phyloP scores from a whole-genome alignment of 345 rosid genomes.

The Gossypium anomalum region DNA sequence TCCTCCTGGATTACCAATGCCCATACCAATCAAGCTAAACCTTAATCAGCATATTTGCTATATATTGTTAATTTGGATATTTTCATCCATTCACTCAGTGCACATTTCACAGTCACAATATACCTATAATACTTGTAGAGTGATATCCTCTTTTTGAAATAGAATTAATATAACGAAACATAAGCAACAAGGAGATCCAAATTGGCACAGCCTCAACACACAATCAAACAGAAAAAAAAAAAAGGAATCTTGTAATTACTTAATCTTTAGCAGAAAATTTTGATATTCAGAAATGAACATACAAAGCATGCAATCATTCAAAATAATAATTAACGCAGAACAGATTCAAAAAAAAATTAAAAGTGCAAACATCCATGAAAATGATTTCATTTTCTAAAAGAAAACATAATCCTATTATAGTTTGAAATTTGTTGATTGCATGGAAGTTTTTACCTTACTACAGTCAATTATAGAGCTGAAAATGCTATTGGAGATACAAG shows the following conservation, averaged over 20 bases:
- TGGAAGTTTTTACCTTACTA: no score
- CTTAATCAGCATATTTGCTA: not conserved
- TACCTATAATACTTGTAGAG: no score
- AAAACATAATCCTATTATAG: not conserved
- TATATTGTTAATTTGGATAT: not conserved
- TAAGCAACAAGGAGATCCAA: not conserved
- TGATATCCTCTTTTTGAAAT: no score
- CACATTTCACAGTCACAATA: not conserved
- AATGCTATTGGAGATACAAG: not conserved
- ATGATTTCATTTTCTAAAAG: not conserved
- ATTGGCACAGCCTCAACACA: no score
- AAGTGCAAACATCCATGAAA: not conserved
- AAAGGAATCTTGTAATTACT: not conserved
- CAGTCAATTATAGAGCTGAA: not conserved
- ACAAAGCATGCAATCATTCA: not conserved
- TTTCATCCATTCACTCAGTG: not conserved
- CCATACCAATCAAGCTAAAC: accelerated
- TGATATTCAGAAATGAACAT: no score
- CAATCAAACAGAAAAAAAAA: not conserved
- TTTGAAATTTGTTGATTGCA: no score
- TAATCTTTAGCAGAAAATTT: not conserved
- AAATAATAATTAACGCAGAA: not conserved
- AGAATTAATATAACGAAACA: not conserved
- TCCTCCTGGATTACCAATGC: no score
- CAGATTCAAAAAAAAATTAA: no score